Evolutionary conservation across 2,329 filamentous ascomycete genomes (phyloP).

Genomic region (Pestalotiopsis fici): DNA sequence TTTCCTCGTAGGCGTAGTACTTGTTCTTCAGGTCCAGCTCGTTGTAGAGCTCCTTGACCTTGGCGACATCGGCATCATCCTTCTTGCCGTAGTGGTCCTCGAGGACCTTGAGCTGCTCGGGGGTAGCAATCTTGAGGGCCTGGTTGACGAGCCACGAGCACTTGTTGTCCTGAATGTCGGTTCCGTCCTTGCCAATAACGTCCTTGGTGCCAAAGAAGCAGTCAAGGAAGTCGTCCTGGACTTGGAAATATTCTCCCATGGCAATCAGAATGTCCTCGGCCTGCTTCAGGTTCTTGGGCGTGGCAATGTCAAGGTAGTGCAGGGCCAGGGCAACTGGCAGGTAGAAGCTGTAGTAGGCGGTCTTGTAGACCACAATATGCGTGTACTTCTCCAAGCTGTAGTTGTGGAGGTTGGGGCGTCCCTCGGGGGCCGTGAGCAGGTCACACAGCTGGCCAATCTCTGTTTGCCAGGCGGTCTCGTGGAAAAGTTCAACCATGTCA

Average conservation of each 20-base stretch:
- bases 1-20: slow-evolving; percentile 90
- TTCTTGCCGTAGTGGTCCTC: slow-evolving; percentile 95
- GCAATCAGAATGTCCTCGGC: slow-evolving; percentile 92
- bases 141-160: slow-evolving; percentile 98
- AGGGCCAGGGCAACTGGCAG: slow-evolving; percentile 91
- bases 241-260: slow-evolving; percentile 98
- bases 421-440: slow-evolving; percentile 92
- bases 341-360: slow-evolving; percentile 99
- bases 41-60: slow-evolving; percentile 85
- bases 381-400: slow-evolving; percentile 94
- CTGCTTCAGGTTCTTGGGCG: slow-evolving; percentile 84
- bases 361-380: slow-evolving; percentile 99
- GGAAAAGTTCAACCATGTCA: slow-evolving; percentile 93
- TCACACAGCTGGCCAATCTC: slow-evolving; percentile 95
- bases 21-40: slow-evolving; percentile 82
- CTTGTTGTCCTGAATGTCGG: slow-evolving; percentile 99
- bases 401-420: slow-evolving; percentile 88
- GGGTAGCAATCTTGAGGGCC: slow-evolving; percentile 76
- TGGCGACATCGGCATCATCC: slow-evolving; percentile 78
- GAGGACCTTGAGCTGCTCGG: slow-evolving; percentile 84
- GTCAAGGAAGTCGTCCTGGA: slow-evolving; percentile 98
- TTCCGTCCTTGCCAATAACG: slow-evolving; percentile 97
- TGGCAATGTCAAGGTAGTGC: slow-evolving; percentile 81
- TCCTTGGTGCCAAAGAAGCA: slow-evolving; percentile 85
- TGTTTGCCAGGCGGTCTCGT: slow-evolving; percentile 90